Evolutionary conservation across 2,329 filamentous ascomycete genomes (phyloP).

Genomic region (Aspergillus tamarii): DNA sequence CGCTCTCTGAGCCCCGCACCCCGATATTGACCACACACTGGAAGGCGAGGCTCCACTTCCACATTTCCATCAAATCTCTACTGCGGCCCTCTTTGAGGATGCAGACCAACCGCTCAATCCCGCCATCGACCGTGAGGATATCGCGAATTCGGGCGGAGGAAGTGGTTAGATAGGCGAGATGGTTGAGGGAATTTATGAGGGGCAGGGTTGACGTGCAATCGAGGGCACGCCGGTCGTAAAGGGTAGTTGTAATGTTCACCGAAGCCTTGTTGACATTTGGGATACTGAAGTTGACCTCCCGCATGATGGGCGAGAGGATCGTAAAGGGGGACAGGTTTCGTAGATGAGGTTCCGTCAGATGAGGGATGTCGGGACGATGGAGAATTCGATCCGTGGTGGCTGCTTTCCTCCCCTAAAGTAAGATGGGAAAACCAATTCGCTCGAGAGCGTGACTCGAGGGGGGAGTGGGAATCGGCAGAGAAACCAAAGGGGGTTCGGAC

Average conservation of each 20-base stretch:
- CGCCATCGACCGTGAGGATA: conserved; percentile 97
- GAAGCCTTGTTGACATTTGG: conserved; percentile 99
- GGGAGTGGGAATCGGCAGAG: conserved; percentile 7
- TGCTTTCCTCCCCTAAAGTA: conserved; percentile 20
- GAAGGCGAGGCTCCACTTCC: conserved; percentile 99
- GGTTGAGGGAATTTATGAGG: conserved; percentile 98
- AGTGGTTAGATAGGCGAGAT: conserved; percentile 96
- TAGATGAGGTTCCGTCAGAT: conserved; percentile 4
- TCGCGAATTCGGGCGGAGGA: conserved; percentile 96
- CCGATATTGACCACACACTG: conserved; percentile 99
- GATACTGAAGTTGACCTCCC: conserved; percentile 99
- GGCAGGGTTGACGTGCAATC: conserved; percentile 98
- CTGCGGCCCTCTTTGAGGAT: conserved; percentile 97
- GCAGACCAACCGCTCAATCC: conserved; percentile 93
- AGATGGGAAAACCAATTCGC: conserved; percentile 19
- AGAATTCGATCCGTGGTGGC: conserved; percentile 11
- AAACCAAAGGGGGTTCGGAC: conserved; percentile 4
- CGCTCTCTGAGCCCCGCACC: conserved; percentile 89
- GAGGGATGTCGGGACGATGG: conserved; percentile 4
- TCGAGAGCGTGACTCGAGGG: conserved; percentile 14
- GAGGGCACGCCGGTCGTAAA: conserved; percentile 95
- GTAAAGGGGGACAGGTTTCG: not conserved
- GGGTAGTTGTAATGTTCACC: conserved; percentile 95
- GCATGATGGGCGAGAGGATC: conserved; percentile 68
- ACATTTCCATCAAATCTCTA: conserved; percentile 99